Evolutionary conservation across 768 basidiomycete genomes (phyloP), one percentile per base, ranked within the genome.

Genomic region (Leccinum pellstonianum): DNA sequence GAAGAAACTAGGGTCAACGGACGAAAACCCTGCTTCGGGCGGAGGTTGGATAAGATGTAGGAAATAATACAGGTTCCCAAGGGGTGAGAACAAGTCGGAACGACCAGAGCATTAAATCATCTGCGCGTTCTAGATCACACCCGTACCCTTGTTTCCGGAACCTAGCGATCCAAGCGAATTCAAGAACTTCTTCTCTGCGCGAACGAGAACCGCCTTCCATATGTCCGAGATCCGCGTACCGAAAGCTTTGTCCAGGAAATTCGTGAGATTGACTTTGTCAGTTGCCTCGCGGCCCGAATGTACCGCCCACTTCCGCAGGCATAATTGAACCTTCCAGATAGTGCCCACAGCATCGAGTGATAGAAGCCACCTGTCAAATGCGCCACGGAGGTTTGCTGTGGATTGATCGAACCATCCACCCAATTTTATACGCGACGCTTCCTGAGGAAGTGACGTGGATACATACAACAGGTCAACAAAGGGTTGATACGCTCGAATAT

Each of bases 401-500:
- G 86, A 83, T 29, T 81, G 78, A 35, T 71, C 66, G 69, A 91
- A 86, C 92, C 93, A 95, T 38, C 77, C 78, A 5, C 76, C 70
- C 12, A 92, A 71, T 56, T 80, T 83, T 17, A 77, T 70, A 19
- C 71, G 62, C 52, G 90, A 74, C 27, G 77, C 70, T 1, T 72
- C 64, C 48, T 77, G 77, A 4, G 82, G 70, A 23, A 87, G 72
- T 3, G 78, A 77, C 19, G 85, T 79, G 3, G 85, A 83, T 0
- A 84, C 71, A 1, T 90, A 85, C 8, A 79, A 76, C 7, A 87
- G 75, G 66, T 94, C 88, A 61, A 96, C 83, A 71, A 91, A 95
- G 10, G 95, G 95, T 66, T 86, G 90, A 73, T 95, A 97, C 5
- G 83, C 80, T 63, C 81, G 82, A 60, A 98, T 81, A 59, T 78